Base-by-base conservation (phyloP, 345 rosid species). In the Arabis hirsuta region DNA sequence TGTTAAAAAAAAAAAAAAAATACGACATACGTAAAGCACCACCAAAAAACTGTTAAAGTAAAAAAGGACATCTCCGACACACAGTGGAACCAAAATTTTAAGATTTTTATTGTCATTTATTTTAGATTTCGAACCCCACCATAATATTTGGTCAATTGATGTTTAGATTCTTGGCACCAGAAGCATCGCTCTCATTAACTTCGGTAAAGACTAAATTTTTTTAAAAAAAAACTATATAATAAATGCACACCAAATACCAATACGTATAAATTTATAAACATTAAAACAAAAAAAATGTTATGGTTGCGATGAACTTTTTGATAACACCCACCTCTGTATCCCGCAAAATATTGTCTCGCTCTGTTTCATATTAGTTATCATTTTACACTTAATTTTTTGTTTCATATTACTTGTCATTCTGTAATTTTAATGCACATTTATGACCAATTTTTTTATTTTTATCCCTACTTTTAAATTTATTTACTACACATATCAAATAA, bases 121-220 rank as follows among this genome's bases (percentile, higher is more conserved):
- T 12, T 54, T 54, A 73, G 71, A 57, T 73, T 29, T 8, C 52
- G 66, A 65, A 65, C 65, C 59, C 72, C 51, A 73, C 72, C 66
- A 65, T 12, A 56, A 27, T 56, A 73, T 73, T 65, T 36, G 48
- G 60, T 73, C 77, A 65, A 65, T 65, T 24, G 62, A 72, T 44
- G 20, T 34, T 63, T 63, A 72, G 76, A 72, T 44, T 55, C 63
- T 27, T 14, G 14, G 47, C 13, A 63, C 9, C 56, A 5, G 29
- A 72, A 72, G 62, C 62, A 72, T 62, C 62, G 19, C n/a, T 62
- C 47, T 63, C 70, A 55, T 63, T 38, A 19, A 32, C 12, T 54
- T 48, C 43, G 42, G 13, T 46, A 16, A 11, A 14, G 43, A 24
- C 48, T 44, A 68, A 5, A 13, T 2, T 19, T 51, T 51, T 16